Conservation (phyloP, 2,329 filamentous ascomycete species). For the Cladosporium sp. region DNA sequence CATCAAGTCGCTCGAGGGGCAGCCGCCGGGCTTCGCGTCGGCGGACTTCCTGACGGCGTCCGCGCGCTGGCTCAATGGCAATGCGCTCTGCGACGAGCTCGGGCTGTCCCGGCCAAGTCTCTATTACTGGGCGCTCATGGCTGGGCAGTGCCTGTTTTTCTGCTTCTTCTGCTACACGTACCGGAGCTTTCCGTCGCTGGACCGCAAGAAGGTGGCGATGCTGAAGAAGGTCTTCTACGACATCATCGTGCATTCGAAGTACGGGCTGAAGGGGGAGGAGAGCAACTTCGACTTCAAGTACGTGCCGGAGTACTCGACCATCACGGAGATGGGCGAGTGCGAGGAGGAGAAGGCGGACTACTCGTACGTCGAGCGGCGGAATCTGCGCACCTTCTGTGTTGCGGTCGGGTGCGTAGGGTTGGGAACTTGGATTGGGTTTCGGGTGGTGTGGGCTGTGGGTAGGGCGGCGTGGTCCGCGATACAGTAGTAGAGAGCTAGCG, state of each 20-base stretch:
- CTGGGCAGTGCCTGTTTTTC: constrained; percentile 62
- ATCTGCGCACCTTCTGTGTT: constrained; percentile 41
- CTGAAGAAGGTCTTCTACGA: constrained; percentile 51
- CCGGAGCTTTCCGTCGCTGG: constrained; percentile 43
- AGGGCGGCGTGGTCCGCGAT: constrained; percentile 13
- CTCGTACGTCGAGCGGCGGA: constrained; percentile 42
- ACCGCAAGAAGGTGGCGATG: constrained; percentile 47
- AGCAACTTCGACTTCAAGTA: constrained; percentile 67
- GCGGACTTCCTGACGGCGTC: constrained; percentile 62
- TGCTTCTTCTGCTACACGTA: constrained; percentile 49
- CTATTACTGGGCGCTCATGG: constrained; percentile 56
- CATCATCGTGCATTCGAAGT: constrained; percentile 57
- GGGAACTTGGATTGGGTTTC: constrained; percentile 17
- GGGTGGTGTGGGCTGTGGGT: constrained; percentile 16
- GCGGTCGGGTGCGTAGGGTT: constrained; percentile 22
- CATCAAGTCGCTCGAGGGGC: constrained; percentile 59
- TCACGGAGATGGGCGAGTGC: constrained; percentile 43
- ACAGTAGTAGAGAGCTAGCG: neutral
- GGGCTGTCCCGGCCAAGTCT: constrained; percentile 50
- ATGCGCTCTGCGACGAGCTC: constrained; percentile 54
- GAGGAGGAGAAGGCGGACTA: constrained; percentile 33
- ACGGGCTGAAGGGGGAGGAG: constrained; percentile 55
- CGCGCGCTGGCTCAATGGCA: constrained; percentile 64
- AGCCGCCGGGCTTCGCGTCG: constrained; percentile 60
- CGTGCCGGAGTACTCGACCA: constrained; percentile 50